phyloP scores from a whole-genome alignment of 352 stramenopile genomes.

The Globisporangium abappressorium region DNA sequence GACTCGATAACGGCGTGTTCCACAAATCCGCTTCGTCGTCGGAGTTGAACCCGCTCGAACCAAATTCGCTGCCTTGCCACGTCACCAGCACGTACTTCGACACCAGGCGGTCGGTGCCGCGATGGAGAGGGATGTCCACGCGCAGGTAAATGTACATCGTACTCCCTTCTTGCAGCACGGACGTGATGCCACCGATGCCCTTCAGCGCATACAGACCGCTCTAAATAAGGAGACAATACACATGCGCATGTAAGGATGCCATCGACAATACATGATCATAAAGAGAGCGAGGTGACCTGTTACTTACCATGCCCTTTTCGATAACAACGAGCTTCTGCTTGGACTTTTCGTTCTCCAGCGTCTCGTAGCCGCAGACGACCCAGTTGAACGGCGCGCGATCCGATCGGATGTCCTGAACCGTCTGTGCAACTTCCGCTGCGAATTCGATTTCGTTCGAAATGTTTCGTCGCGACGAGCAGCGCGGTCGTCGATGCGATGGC shows the following conservation, averaged over 20 bases:
- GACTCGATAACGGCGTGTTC: slow-evolving; percentile 35
- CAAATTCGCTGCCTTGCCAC: slow-evolving; percentile 64
- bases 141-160: slow-evolving; percentile 91
- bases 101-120: slow-evolving; percentile 76
- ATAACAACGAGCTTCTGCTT: slow-evolving; percentile 73
- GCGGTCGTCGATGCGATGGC: slow-evolving; percentile 52
- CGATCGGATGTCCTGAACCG: slow-evolving; percentile 79
- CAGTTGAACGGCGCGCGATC: slow-evolving; percentile 82
- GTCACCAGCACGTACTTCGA: slow-evolving; percentile 88
- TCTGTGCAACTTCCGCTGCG: slow-evolving; percentile 57
- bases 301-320: slow-evolving; percentile 81
- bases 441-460: slow-evolving; percentile 85
- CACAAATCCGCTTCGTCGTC: slow-evolving; percentile 70
- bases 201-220: slow-evolving; percentile 80
- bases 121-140: slow-evolving; percentile 83
- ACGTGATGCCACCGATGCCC: slow-evolving; percentile 77
- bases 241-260: background rate
- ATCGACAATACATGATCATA: background rate
- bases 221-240: slow-evolving; percentile 25
- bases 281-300: background rate
- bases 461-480: slow-evolving; percentile 67
- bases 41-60: slow-evolving; percentile 54
- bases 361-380: slow-evolving; percentile 81
- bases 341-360: slow-evolving; percentile 50
- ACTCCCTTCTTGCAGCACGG: slow-evolving; percentile 59